A percentile compares a stretch with the other conserved stretches of the same genome.
Conservation (phyloP, 1,284 basidiomycete genomes). For the Inonotus hispidus region DNA sequence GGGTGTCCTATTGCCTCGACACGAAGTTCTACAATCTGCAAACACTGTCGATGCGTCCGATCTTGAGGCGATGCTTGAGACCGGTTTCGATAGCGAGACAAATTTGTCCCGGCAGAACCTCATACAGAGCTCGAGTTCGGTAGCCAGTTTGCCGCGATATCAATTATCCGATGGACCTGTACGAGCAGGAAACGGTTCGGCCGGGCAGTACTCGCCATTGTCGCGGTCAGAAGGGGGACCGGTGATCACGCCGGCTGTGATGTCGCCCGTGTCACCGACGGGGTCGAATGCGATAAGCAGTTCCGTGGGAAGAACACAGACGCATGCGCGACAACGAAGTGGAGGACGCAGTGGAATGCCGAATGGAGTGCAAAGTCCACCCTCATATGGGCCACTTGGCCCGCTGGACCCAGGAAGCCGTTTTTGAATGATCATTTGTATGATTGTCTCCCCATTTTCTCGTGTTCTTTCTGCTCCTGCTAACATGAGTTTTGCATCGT, state of each 20-base stretch:
- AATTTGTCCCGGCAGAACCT: conserved; percentile 31
- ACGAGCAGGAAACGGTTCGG: conserved; percentile 35
- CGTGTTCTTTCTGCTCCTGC: conserved; percentile 2
- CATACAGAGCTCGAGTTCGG: conserved; percentile 24
- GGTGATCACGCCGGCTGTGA: conserved; percentile 30
- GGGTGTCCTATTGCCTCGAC: conserved; percentile 49
- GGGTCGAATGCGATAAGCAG: conserved; percentile 30
- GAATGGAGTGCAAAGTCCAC: conserved; percentile 28
- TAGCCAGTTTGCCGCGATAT: conserved; percentile 43
- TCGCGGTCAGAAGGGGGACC: conserved; percentile 44
- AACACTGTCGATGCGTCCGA: conserved; percentile 69
- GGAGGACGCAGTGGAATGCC: conserved; percentile 32
- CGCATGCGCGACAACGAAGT: conserved; percentile 39
- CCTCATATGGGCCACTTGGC: conserved; percentile 69
- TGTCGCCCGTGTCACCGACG: conserved; percentile 45
- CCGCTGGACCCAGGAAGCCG: conserved; percentile 59
- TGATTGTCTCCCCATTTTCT: background rate
- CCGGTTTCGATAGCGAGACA: conserved; percentile 61
- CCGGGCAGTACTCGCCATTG: conserved; percentile 46
- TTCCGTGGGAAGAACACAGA: conserved; percentile 34
- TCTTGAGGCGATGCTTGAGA: conserved; percentile 84
- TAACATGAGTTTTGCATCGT: background rate
- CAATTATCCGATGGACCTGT: conserved; percentile 51
- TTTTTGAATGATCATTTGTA: background rate
- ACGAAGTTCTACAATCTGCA: conserved; percentile 41